Conservation (phyloP, 257 asterid species). For the Nicotiana paniculata region DNA sequence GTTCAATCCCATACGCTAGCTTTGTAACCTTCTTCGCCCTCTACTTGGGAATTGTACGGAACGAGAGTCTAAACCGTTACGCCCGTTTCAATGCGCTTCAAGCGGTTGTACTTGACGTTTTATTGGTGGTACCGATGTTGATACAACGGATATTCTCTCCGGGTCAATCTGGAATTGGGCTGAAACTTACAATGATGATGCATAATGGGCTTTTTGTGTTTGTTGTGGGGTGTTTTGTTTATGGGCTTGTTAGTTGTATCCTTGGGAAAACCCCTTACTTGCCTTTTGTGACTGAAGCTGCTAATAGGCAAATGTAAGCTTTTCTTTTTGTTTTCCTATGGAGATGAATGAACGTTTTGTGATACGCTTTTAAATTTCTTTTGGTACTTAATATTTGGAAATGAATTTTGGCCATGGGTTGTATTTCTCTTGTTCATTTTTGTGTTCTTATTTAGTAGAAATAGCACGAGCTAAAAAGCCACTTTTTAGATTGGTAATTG, state of each 20-base stretch:
- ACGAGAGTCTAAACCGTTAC: slow-evolving; percentile 60
- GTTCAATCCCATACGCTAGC: slow-evolving; percentile 77
- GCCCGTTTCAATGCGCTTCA: slow-evolving; percentile 81
- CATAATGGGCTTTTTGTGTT: slow-evolving; percentile 59
- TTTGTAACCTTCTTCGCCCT: slow-evolving; percentile 82
- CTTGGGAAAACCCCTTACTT: slow-evolving; percentile 82
- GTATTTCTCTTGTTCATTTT: background rate
- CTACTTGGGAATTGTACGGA: slow-evolving; percentile 66
- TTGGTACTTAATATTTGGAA: background rate
- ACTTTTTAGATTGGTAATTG: no score
- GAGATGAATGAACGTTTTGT: background rate
- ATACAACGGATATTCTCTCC: slow-evolving; percentile 71
- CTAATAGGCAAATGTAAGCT: slow-evolving; percentile 29
- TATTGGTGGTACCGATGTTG: slow-evolving; percentile 71
- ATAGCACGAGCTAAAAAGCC: no score
- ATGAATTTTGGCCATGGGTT: background rate
- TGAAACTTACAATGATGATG: slow-evolving; percentile 52
- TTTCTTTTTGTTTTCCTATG: background rate
- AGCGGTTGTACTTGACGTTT: slow-evolving; percentile 79
- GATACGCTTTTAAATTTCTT: background rate
- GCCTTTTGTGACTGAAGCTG: slow-evolving; percentile 87
- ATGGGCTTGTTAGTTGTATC: slow-evolving; percentile 59
- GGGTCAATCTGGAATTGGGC: slow-evolving; percentile 57
- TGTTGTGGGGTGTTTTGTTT: slow-evolving; percentile 62
- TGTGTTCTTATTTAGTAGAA: no score